Evolutionary conservation across 2,329 filamentous ascomycete genomes (phyloP).

Genomic region (Rosellinia necatrix): DNA sequence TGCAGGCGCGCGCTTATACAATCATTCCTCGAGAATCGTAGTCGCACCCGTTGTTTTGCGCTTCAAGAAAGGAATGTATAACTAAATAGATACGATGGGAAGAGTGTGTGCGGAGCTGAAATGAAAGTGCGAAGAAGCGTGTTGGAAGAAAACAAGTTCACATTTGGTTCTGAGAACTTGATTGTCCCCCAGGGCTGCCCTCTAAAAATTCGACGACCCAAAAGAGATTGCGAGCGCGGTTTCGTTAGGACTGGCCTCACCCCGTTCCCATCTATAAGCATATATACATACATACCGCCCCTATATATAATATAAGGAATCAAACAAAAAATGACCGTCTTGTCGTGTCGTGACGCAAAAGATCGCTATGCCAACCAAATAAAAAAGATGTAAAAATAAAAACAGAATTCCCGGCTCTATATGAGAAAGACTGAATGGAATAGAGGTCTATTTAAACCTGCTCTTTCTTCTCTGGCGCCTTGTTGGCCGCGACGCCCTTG

Average conservation of each 20-base stretch:
- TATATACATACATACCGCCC: constrained; percentile 17
- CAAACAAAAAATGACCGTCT: constrained; percentile 16
- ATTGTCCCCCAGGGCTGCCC: constrained; percentile 11
- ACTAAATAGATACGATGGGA: constrained; percentile 22
- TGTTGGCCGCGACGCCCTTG: constrained; percentile 8
- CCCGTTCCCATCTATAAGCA: constrained; percentile 9
- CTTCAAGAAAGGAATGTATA: constrained; percentile 26
- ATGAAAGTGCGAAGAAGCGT: constrained; percentile 16
- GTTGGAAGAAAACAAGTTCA: constrained; percentile 5
- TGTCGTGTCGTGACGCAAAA: constrained; percentile 20
- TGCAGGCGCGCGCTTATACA: too few species aligned
- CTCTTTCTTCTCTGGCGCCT: constrained; percentile 17
- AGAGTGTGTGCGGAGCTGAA: constrained; percentile 14
- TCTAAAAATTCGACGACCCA: constrained; percentile 16
- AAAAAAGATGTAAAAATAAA: too few species aligned
- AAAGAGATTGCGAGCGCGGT: constrained; percentile 7
- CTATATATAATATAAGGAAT: constrained; percentile 7
- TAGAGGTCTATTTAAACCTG: constrained; percentile 11
- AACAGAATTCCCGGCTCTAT: constrained; percentile 1
- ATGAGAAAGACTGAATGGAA: constrained; percentile 14
- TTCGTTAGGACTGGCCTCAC: constrained; percentile 10
- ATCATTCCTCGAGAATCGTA: too few species aligned
- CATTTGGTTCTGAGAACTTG: constrained; percentile 14
- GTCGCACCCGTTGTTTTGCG: too few species aligned
- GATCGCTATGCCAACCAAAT: constrained; percentile 26